Evolutionary conservation across 2,329 filamentous ascomycete species (phyloP).

Genomic region (Colletotrichum sublineola): DNA sequence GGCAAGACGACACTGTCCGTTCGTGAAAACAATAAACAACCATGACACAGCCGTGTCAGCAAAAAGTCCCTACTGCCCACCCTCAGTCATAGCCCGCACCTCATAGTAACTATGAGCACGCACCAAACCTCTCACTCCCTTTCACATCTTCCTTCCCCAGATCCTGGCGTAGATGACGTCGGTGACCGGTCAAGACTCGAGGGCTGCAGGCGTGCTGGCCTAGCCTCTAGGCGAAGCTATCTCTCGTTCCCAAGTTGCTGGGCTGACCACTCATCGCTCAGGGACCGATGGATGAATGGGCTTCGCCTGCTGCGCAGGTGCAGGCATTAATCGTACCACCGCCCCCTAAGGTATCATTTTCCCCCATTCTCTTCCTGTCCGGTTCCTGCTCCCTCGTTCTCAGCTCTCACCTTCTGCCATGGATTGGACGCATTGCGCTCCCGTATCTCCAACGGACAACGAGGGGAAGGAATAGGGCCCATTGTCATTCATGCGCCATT

Average conservation of each 20-base stretch:
- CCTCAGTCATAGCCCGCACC: background rate
- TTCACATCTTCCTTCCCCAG: constrained; percentile 1
- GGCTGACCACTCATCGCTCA: constrained; percentile 32
- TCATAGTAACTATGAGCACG: background rate
- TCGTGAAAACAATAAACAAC: background rate
- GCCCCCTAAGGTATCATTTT: constrained; percentile 14
- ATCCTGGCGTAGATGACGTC: constrained; percentile 34
- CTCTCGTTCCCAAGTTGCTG: constrained; percentile 40
- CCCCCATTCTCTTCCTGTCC: constrained; percentile 1
- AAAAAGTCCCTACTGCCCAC: background rate
- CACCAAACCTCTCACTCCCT: background rate
- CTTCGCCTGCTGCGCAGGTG: constrained; percentile 36
- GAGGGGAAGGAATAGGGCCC: background rate
- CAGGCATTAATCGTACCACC: constrained; percentile 41
- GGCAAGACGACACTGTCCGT: background rate
- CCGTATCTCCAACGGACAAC: background rate
- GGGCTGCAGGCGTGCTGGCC: constrained; percentile 18
- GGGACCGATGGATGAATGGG: constrained; percentile 26
- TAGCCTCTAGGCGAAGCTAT: constrained; percentile 32
- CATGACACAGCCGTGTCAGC: background rate
- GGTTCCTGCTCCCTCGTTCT: constrained; percentile 6
- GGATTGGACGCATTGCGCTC: background rate
- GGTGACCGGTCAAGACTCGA: constrained; percentile 26
- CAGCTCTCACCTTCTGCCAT: background rate
- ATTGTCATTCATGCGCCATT: background rate